Conservation (phyloP, 2,329 filamentous ascomycete species). For the Fusarium nelsonii region DNA sequence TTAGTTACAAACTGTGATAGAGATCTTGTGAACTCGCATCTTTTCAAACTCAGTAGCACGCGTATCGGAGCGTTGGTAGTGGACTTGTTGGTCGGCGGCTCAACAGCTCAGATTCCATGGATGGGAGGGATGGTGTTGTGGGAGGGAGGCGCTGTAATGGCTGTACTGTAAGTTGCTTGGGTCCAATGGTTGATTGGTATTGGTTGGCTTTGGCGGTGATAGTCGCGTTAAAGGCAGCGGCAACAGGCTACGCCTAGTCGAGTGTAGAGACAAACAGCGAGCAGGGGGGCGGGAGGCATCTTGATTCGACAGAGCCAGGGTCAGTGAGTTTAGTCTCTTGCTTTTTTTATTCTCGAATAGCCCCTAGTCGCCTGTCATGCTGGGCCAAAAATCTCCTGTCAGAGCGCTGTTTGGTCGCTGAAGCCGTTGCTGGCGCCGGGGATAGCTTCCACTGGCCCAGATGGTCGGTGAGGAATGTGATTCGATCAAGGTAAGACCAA, state of each 20-base stretch:
- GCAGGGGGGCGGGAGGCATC: conserved; percentile 35
- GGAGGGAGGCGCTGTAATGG: conserved; percentile 42
- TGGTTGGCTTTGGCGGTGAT: conserved; percentile 40
- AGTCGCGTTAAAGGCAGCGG: conserved; percentile 47
- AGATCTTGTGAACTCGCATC: conserved; percentile 22
- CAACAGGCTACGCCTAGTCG: conserved; percentile 40
- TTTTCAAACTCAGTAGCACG: conserved; percentile 7
- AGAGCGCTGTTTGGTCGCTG: conserved; percentile 44
- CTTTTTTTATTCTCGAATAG: conserved; percentile 47
- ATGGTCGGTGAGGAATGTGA: conserved; percentile 49
- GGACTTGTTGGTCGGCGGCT: conserved; percentile 38
- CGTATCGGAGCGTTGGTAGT: conserved; percentile 17
- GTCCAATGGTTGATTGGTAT: conserved; percentile 37
- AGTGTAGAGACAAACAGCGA: conserved; percentile 20
- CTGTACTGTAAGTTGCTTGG: conserved; percentile 39
- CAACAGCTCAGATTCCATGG: conserved; percentile 21
- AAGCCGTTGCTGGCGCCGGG: conserved; percentile 45
- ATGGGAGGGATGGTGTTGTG: conserved; percentile 29
- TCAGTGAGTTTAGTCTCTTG: conserved; percentile 32
- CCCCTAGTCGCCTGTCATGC: conserved; percentile 42
- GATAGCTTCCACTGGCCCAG: conserved; percentile 47
- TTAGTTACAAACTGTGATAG: conserved; percentile 29
- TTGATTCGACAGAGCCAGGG: conserved; percentile 37
- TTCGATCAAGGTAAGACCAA: conserved; percentile 39
- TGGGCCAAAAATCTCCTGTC: conserved; percentile 36